Percentiles rank a stretch among this genome's conserved stretches.
Conservation (phyloP, 257 asterid species). For the Leptodermis oblonga region DNA sequence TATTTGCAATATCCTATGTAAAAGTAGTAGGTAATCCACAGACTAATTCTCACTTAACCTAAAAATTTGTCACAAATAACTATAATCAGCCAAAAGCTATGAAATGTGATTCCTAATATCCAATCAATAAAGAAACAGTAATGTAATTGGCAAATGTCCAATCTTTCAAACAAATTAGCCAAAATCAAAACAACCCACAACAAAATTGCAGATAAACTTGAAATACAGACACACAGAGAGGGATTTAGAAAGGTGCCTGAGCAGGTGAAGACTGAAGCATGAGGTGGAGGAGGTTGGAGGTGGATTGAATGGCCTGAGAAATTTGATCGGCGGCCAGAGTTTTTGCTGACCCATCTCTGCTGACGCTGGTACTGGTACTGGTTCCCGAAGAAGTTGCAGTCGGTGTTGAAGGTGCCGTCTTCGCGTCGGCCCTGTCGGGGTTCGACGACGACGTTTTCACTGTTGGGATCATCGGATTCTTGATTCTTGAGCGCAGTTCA, state of each 20-base stretch:
- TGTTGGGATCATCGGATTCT: background rate
- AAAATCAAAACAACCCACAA: background rate
- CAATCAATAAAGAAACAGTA: no score
- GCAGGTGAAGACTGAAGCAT: constrained; percentile 85
- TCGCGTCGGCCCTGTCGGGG: background rate
- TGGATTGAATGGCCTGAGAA: constrained; percentile 69
- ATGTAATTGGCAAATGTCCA: background rate
- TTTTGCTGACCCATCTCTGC: constrained; percentile 65
- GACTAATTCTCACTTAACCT: background rate
- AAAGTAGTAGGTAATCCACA: background rate
- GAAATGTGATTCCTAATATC: no score
- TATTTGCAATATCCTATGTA: background rate
- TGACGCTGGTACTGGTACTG: background rate
- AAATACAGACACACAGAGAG: background rate
- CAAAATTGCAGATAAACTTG: background rate
- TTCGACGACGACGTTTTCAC: background rate
- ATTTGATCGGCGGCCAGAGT: constrained; percentile 67
- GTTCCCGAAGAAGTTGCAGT: background rate
- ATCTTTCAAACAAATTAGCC: background rate
- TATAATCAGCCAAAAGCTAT: background rate
- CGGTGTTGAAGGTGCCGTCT: constrained; percentile 21
- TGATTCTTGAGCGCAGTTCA: constrained; percentile 5
- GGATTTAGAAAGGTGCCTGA: constrained; percentile 34
- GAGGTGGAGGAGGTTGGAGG: constrained; percentile 88
- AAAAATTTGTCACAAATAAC: background rate